Conservation (phyloP, 2,329 filamentous ascomycete genomes). For the Neofusicoccum kwambonambiense region DNA sequence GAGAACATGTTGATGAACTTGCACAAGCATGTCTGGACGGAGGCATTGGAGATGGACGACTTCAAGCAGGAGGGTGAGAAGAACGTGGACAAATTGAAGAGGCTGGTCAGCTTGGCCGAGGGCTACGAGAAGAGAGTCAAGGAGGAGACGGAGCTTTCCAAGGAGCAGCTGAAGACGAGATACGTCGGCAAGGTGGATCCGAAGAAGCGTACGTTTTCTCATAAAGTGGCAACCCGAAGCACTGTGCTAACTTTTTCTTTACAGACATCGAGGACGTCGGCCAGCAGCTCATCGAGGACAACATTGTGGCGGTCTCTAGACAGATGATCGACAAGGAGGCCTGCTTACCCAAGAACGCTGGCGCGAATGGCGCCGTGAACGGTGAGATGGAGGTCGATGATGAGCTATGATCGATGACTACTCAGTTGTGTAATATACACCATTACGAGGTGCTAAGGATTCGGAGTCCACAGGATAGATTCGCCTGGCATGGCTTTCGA, state of each 20-base stretch:
- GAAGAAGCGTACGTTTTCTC: slow-evolving; percentile 73
- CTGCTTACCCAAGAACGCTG: slow-evolving; percentile 65
- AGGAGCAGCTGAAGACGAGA: slow-evolving; percentile 96
- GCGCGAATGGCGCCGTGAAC: slow-evolving; percentile 30
- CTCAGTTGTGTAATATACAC: slow-evolving; percentile 10
- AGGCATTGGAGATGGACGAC: slow-evolving; percentile 94
- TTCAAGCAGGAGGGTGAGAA: slow-evolving; percentile 80
- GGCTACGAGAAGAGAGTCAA: slow-evolving; percentile 99
- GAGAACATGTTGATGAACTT: slow-evolving; percentile 99
- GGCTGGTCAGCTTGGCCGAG: slow-evolving; percentile 84
- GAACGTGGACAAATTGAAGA: slow-evolving; percentile 83
- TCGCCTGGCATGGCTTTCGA: background rate
- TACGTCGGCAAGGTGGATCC: slow-evolving; percentile 99
- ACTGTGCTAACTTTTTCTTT: slow-evolving; percentile 23
- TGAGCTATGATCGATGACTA: slow-evolving; percentile 21
- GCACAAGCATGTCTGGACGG: slow-evolving; percentile 99
- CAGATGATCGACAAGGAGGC: slow-evolving; percentile 99
- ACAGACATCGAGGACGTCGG: slow-evolving; percentile 88
- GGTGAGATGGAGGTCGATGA: slow-evolving; percentile 38
- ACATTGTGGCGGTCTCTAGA: slow-evolving; percentile 95
- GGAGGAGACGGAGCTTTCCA: slow-evolving; percentile 95
- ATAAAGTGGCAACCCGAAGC: background rate
- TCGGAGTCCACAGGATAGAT: slow-evolving; percentile 7
- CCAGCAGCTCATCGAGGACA: slow-evolving; percentile 96
- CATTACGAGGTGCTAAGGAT: background rate